Base-by-base conservation (phyloP, 495 filamentous ascomycete genomes). In the Neurospora sp. region DNA sequence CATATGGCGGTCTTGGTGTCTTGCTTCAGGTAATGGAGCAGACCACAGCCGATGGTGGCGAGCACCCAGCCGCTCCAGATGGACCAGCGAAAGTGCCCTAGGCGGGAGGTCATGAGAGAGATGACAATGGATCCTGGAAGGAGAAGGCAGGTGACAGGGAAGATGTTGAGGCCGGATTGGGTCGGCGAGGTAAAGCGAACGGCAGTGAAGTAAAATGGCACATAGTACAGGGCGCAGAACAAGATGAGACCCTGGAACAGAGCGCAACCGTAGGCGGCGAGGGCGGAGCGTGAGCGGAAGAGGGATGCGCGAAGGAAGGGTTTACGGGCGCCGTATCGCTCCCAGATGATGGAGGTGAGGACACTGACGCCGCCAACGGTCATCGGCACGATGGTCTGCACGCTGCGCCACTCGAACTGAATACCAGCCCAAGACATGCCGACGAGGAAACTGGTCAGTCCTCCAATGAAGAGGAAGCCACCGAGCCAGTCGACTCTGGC, bases 151-250 rank as follows among this genome's bases (percentile, higher is more conserved):
- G 76, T 81, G 10, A 79, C 79, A 2, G 79, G 79, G 40, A 81
- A 79, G 28, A 80, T 71, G 40, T 78, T 75, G 13, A 80, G 69
- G 10, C 91, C 90, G 1, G 89, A 81, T 3, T 89, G 73, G 7
- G 88, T 87, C 0, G 88, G 83, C 0, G 83, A 80, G 69, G 85
- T 83, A 69, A 82, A 86, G 71, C 88, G 87, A 37, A 91, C 85
- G 10, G 88, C 85, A 70, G 89, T 82, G 76, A 90, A 90, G 79
- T 90, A 93, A 31, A 94, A 83, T 0, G 90, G 85, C 39, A 90
- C 87, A 48, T 81, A 90, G 75, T 92, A 91, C 0, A 93, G 75
- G 10, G 71, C 72, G 66, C 73, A 76, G 69, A 82, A 85, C 36
- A 84, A 76, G 69, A 83, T 78, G 10, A 84, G 76, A 0, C 82